phyloP scores from a whole-genome alignment of 148 eudicot species.

The Nepenthes mirabilis region DNA sequence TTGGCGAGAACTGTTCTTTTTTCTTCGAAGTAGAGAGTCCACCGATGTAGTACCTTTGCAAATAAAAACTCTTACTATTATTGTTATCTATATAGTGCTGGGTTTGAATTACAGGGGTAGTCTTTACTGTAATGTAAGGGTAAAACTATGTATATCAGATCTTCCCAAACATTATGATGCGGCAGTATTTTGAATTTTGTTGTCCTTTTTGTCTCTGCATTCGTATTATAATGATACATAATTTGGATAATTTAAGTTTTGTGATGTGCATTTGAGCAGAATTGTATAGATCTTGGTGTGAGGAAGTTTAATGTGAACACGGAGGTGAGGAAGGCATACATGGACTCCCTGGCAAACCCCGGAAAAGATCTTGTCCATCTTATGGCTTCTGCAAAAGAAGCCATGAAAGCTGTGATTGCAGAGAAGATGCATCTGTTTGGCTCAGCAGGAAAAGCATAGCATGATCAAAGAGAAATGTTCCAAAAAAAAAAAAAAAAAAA shows the following conservation, averaged over 20 bases:
- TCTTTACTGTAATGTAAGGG: too few relatives aligned
- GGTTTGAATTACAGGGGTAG: too few relatives aligned
- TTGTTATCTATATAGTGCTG: too few relatives aligned
- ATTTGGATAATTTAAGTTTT: background rate
- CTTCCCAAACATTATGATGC: too few relatives aligned
- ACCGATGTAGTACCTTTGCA: background rate
- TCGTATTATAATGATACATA: background rate
- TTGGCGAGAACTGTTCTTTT: too few relatives aligned
- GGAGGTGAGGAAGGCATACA: constrained; percentile 87
- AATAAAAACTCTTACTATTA: background rate
- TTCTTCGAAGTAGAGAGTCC: too few relatives aligned
- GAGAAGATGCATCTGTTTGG: constrained; percentile 96
- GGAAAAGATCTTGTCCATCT: constrained; percentile 67
- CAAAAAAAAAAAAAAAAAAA: too few relatives aligned
- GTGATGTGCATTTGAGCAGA: constrained; percentile 25
- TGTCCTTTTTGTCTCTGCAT: background rate
- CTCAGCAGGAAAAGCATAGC: constrained; percentile 60
- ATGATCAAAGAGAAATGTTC: background rate
- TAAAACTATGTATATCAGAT: too few relatives aligned
- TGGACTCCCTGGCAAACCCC: constrained; percentile 53
- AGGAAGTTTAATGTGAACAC: constrained; percentile 98
- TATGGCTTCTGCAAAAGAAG: constrained; percentile 79
- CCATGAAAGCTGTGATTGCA: constrained; percentile 84
- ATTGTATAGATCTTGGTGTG: constrained; percentile 75
- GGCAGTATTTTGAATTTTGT: too few relatives aligned